Evolutionary conservation across 2,329 filamentous ascomycete genomes (phyloP).

Genomic region (Mycosphaerella arachidis): DNA sequence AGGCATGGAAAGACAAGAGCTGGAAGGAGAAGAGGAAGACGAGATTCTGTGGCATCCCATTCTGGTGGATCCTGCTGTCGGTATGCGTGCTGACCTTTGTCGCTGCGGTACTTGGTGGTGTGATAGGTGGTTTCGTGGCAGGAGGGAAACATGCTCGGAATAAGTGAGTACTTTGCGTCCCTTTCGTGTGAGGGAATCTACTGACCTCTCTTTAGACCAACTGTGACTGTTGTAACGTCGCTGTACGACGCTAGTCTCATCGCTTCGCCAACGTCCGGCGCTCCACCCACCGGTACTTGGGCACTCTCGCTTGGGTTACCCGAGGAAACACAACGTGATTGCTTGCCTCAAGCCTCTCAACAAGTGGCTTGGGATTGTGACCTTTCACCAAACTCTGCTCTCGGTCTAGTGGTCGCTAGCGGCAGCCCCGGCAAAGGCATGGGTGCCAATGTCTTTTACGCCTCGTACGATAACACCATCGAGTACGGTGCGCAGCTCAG

Average conservation of each 20-base stretch:
- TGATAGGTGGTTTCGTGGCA: slow-evolving; percentile 33
- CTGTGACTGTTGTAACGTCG: slow-evolving; percentile 24
- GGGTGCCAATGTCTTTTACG: slow-evolving; percentile 31
- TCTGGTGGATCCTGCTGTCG: slow-evolving; percentile 33
- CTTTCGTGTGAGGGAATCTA: slow-evolving; percentile 5
- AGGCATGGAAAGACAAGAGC: slow-evolving; percentile 34
- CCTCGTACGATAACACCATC: slow-evolving; percentile 32
- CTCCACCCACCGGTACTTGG: slow-evolving; percentile 54
- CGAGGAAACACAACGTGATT: slow-evolving; percentile 50
- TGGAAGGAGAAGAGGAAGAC: slow-evolving; percentile 38
- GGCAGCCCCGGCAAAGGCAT: slow-evolving; percentile 15
- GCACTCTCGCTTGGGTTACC: slow-evolving; percentile 51
- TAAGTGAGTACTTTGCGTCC: slow-evolving; percentile 18
- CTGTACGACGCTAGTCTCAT: slow-evolving; percentile 39
- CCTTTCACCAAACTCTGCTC: slow-evolving; percentile 35
- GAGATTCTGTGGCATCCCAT: slow-evolving; percentile 32
- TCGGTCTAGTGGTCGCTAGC: slow-evolving; percentile 28
- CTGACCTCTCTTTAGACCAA: slow-evolving; percentile 6
- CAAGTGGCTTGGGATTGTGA: slow-evolving; percentile 62
- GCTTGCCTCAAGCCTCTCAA: slow-evolving; percentile 54
- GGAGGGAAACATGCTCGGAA: slow-evolving; percentile 20
- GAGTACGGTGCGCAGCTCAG: slow-evolving; percentile 57
- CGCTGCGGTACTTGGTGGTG: slow-evolving; percentile 30
- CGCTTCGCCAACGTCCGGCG: slow-evolving; percentile 48
- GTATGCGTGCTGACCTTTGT: slow-evolving; percentile 30